Conservation (phyloP, 192 early-diverging fungal genomes). For the Piromyces sp. region DNA sequence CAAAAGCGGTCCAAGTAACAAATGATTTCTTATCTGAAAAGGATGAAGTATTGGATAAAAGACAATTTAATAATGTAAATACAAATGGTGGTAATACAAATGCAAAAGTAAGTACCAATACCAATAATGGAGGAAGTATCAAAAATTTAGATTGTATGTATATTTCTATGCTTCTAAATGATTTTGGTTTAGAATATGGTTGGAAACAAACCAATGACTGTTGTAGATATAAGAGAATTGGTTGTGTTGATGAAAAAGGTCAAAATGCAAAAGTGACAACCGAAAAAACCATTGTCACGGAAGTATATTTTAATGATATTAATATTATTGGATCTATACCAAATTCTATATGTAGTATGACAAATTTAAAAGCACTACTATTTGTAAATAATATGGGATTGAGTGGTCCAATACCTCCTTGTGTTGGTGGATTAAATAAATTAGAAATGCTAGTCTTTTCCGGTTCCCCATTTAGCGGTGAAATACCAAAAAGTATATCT, state of each 20-base stretch:
- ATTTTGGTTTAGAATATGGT: background rate
- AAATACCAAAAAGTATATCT: background rate
- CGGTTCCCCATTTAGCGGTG: background rate
- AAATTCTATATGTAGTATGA: background rate
- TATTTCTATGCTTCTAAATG: background rate
- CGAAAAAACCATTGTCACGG: background rate
- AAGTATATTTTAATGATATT: background rate
- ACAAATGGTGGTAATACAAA: too few relatives aligned
- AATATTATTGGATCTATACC: background rate
- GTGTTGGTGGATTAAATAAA: background rate
- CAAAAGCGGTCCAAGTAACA: too few relatives aligned
- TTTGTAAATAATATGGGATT: background rate
- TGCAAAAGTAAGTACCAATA: too few relatives aligned
- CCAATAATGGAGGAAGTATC: too few relatives aligned
- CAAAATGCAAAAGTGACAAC: background rate
- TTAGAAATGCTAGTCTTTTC: background rate
- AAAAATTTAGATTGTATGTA: background rate
- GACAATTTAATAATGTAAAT: too few relatives aligned
- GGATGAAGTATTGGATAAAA: too few relatives aligned
- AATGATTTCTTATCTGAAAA: too few relatives aligned
- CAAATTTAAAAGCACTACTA: background rate
- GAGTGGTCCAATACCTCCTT: background rate
- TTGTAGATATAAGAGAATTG: background rate
- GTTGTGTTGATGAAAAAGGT: background rate
- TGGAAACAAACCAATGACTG: background rate